phyloP scores from a whole-genome alignment of 108 stramenopile species.

The Pseudonitzschia delicatissima region DNA sequence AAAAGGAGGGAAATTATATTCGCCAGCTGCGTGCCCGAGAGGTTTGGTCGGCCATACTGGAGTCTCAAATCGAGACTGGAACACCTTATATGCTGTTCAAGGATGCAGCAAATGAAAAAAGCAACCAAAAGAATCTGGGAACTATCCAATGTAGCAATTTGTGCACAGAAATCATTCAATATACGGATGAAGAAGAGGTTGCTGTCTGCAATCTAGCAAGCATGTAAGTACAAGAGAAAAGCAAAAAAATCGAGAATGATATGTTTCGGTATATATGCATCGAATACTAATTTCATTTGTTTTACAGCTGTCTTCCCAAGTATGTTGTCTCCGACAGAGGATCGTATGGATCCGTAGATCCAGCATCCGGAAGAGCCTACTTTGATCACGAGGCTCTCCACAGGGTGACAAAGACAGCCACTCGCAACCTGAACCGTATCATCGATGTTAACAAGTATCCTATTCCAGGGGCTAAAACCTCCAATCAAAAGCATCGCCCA shows the following conservation, averaged over 20 bases:
- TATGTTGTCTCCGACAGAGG: slow-evolving; percentile 77
- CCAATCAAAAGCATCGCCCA: slow-evolving; percentile 92
- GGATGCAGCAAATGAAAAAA: slow-evolving; percentile 93
- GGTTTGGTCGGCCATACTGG: slow-evolving; percentile 83
- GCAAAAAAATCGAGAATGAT: neutral
- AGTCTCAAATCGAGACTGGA: slow-evolving; percentile 95
- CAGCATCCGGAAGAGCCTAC: slow-evolving; percentile 59
- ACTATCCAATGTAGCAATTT: slow-evolving; percentile 96
- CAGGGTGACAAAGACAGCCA: slow-evolving; percentile 84
- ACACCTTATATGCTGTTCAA: slow-evolving; percentile 98
- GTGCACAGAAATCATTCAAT: slow-evolving; percentile 97
- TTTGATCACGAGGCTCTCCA: slow-evolving; percentile 91
- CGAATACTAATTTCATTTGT: neutral
- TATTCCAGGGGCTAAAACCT: slow-evolving; percentile 74
- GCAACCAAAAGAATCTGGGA: slow-evolving; percentile 96
- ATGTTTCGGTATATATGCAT: neutral
- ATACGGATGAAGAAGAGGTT: slow-evolving; percentile 91
- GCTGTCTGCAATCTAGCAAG: slow-evolving; percentile 97
- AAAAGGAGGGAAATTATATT: slow-evolving; percentile 74
- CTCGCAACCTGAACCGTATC: slow-evolving; percentile 89
- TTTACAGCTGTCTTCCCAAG: slow-evolving; percentile 65
- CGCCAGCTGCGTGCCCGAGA: slow-evolving; percentile 81
- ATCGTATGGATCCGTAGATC: slow-evolving; percentile 68
- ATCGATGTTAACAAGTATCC: slow-evolving; percentile 97
- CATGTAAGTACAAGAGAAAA: slow-evolving; percentile 48